phyloP scores from a whole-genome alignment of 768 basidiomycete genomes.

The Tricholoma sp. region DNA sequence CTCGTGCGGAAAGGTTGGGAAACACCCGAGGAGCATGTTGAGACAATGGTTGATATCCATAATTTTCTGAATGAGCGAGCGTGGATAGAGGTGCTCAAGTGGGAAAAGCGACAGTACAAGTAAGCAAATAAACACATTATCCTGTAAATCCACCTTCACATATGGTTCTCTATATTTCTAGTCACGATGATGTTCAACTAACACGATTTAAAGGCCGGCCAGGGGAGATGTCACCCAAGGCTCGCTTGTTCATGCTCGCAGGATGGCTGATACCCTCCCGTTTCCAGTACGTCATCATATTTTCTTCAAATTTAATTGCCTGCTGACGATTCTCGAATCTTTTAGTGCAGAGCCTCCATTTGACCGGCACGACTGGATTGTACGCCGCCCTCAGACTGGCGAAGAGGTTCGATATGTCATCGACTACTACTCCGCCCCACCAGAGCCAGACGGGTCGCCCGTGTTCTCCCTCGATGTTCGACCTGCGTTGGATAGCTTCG shows the following conservation, averaged over 20 bases:
- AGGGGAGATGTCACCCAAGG: constrained; percentile 93
- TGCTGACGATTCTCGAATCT: constrained; percentile 4
- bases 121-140: constrained; percentile 28
- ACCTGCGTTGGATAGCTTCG: constrained; percentile 85
- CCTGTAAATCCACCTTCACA: neutral
- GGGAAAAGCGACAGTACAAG: constrained; percentile 74
- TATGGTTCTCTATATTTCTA: constrained; percentile 21
- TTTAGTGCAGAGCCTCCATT: constrained; percentile 87
- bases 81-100: constrained; percentile 90
- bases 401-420: constrained; percentile 94
- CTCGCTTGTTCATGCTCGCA: constrained; percentile 78
- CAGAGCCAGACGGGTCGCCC: constrained; percentile 85
- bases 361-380: constrained; percentile 97
- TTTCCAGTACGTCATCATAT: constrained; percentile 66
- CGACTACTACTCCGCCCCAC: constrained; percentile 95
- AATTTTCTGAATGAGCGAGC: constrained; percentile 97
- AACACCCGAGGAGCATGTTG: constrained; percentile 93
- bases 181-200: constrained; percentile 66
- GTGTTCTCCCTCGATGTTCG: constrained; percentile 95
- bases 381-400: constrained; percentile 73
- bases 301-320: neutral
- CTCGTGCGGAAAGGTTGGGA: constrained; percentile 96
- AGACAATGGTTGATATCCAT: constrained; percentile 97
- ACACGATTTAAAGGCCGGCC: constrained; percentile 86
- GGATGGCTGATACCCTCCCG: constrained; percentile 85